phyloP scores from a whole-genome alignment of 2,329 filamentous ascomycete genomes.

The Simplicillium sp. region DNA sequence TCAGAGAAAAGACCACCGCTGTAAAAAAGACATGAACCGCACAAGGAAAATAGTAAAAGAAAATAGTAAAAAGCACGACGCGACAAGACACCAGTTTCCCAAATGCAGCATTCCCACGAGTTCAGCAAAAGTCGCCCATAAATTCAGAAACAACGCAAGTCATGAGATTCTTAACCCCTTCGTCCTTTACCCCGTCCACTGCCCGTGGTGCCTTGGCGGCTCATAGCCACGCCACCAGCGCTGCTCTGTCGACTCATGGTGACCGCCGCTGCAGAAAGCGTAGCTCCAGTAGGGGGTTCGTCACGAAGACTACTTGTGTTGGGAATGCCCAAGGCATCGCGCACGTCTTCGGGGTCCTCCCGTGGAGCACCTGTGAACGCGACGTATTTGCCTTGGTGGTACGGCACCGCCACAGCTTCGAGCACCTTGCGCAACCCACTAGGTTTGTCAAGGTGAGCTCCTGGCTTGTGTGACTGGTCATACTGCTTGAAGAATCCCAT shows the following conservation, averaged over 20 bases:
- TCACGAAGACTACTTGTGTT: conserved; percentile 31
- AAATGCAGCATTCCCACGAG: too few relatives aligned
- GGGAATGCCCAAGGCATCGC: conserved; percentile 40
- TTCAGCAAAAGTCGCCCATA: too few relatives aligned
- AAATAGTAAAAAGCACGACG: too few relatives aligned
- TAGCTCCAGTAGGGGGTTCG: conserved; percentile 18
- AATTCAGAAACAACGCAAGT: too few relatives aligned
- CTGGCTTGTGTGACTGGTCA: conserved; percentile 40
- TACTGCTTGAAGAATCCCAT: conserved; percentile 51
- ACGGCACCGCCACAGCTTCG: conserved; percentile 41
- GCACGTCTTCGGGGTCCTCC: conserved; percentile 39
- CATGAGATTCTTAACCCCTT: background rate
- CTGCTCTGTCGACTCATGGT: conserved; percentile 50
- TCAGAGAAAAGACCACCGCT: too few relatives aligned
- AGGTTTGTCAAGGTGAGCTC: conserved; percentile 44
- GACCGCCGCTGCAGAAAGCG: conserved; percentile 23
- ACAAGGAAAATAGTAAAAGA: too few relatives aligned
- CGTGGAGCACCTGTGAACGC: conserved; percentile 35
- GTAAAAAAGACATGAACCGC: too few relatives aligned
- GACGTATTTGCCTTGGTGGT: conserved; percentile 36
- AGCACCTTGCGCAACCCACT: conserved; percentile 45
- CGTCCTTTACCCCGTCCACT: conserved; percentile 39
- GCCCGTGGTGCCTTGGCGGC: conserved; percentile 39
- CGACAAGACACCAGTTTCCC: too few relatives aligned
- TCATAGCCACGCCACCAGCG: conserved; percentile 46